These are phyloP conservation scores for Serendipita sp. DNA, from an alignment of 768 basidiomycete species.

Conservation along the genomic window DNA sequence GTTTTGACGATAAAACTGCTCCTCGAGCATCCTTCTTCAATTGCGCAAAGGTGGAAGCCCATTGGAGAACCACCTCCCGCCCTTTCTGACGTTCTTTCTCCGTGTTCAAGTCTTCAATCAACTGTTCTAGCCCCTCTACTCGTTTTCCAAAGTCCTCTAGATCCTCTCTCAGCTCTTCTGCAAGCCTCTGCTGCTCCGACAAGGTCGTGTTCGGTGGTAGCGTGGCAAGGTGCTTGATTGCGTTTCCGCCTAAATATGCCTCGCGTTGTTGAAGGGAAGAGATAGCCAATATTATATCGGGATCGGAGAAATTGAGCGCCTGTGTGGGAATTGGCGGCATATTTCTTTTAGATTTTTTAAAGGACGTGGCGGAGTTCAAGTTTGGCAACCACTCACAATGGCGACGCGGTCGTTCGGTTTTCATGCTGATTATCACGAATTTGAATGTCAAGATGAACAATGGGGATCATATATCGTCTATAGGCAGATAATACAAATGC, in stretches of 20 bases:
- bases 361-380: too few relatives aligned
- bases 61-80: constrained; percentile 34
- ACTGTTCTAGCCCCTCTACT: constrained; percentile 56
- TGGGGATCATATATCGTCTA: too few relatives aligned
- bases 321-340: constrained; percentile 5
- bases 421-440: too few relatives aligned
- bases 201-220: constrained; percentile 23
- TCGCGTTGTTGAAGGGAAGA: neutral
- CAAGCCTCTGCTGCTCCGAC: constrained; percentile 51
- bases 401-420: too few relatives aligned
- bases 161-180: constrained; percentile 63
- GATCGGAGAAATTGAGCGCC: neutral
- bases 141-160: constrained; percentile 42
- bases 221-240: neutral
- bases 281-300: neutral
- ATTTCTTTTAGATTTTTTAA: neutral
- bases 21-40: constrained; percentile 46
- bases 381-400: too few relatives aligned
- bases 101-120: constrained; percentile 52
- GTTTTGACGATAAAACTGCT: constrained; percentile 60
- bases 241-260: neutral
- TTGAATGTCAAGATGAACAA: too few relatives aligned
- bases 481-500: too few relatives aligned
- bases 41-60: constrained; percentile 24
- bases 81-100: constrained; percentile 34